Evolutionary conservation across 73 alveolate species (phyloP).

Genomic region (Tetrahymena malaccensis): DNA sequence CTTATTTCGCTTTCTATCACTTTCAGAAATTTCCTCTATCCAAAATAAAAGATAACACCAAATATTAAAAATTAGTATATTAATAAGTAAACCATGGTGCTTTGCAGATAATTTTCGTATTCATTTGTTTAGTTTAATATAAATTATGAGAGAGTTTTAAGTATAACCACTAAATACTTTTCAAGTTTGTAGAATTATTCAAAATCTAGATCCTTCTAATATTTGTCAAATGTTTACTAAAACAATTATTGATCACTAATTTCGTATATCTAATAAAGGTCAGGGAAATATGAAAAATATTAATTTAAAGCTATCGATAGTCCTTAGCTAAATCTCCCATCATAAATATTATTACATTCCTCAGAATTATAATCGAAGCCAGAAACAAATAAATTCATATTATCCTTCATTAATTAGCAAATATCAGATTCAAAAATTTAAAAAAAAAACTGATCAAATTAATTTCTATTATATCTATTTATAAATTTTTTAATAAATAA

Average conservation of each 20-base stretch:
- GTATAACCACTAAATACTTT: neutral
- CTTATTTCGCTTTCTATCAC: neutral
- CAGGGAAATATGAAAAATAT: neutral
- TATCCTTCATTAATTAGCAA: neutral
- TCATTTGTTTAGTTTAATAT: neutral
- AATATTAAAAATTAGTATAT: neutral
- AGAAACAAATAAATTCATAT: neutral
- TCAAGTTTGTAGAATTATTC: neutral
- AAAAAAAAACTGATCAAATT: neutral
- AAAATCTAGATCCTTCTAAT: neutral
- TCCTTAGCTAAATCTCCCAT: neutral
- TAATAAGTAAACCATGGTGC: neutral
- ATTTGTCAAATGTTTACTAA: neutral
- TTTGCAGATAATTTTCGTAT: neutral
- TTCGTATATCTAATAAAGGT: neutral
- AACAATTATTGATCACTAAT: neutral
- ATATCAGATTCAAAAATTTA: neutral
- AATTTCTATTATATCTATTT: neutral
- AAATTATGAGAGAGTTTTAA: neutral
- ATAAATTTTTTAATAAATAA: neutral
- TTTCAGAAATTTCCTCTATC: neutral
- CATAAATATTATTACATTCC: neutral
- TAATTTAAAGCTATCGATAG: neutral
- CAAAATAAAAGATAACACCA: neutral
- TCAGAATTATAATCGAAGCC: neutral